Evolutionary conservation across 2,329 filamentous ascomycete species (phyloP).

Genomic region (Aureobasidium sp.): DNA sequence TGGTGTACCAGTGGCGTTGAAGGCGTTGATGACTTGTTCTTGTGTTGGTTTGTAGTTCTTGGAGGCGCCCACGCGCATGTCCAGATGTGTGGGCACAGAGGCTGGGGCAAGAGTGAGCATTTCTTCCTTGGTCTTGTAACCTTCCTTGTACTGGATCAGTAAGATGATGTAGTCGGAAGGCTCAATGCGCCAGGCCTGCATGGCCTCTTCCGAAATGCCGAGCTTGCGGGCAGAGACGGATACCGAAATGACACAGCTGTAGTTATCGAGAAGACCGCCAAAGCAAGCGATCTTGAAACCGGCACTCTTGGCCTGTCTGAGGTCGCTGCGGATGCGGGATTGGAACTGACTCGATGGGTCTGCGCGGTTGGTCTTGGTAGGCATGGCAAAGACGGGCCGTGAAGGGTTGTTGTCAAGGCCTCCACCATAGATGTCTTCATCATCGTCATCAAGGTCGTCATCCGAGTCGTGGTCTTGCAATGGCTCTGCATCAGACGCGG

Average conservation of each 20-base stretch:
- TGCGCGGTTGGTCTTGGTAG: background rate
- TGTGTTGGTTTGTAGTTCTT: slow-evolving; percentile 62
- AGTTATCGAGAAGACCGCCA: slow-evolving; percentile 41
- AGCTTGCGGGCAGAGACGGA: slow-evolving; percentile 64
- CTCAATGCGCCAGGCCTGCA: slow-evolving; percentile 68
- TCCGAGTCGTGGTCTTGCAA: background rate
- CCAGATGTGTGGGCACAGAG: slow-evolving; percentile 32
- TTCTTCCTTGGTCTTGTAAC: slow-evolving; percentile 53
- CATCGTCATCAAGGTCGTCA: slow-evolving; percentile 32
- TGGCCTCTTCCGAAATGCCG: slow-evolving; percentile 62
- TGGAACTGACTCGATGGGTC: slow-evolving; percentile 14
- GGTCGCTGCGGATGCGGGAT: slow-evolving; percentile 40
- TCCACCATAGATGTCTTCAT: slow-evolving; percentile 31
- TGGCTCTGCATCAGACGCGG: slow-evolving; percentile 26
- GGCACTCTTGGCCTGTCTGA: slow-evolving; percentile 51
- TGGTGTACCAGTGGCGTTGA: slow-evolving; percentile 28
- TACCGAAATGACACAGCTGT: slow-evolving; percentile 51
- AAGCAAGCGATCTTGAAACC: slow-evolving; percentile 65
- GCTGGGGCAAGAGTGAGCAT: slow-evolving; percentile 37
- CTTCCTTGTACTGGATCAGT: slow-evolving; percentile 55
- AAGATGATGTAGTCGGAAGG: slow-evolving; percentile 63
- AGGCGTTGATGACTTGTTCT: slow-evolving; percentile 45
- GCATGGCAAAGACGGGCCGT: background rate
- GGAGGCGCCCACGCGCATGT: slow-evolving; percentile 63
- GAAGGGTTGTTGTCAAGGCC: slow-evolving; percentile 3